Evolutionary conservation across 2,329 filamentous ascomycete genomes (phyloP).

Genomic region (Alternaria incomplexa): DNA sequence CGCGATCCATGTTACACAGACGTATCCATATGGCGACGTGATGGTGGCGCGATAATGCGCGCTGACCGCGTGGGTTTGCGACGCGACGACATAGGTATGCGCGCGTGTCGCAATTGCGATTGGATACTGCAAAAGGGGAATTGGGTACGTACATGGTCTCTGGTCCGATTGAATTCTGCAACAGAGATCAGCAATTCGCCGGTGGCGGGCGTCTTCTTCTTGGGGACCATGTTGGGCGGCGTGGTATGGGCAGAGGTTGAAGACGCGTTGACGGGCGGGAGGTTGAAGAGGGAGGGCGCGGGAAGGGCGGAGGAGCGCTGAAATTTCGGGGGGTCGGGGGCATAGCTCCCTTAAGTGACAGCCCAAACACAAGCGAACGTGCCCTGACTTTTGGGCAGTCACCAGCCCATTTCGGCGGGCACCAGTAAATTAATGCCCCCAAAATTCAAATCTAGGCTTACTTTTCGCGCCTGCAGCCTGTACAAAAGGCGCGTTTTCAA

Average conservation of each 20-base stretch:
- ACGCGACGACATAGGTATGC: constrained; percentile 12
- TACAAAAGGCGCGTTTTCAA: not conserved
- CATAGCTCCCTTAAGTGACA: constrained; percentile 14
- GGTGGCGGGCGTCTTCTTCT: constrained; percentile 39
- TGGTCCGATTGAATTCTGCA: constrained; percentile 78
- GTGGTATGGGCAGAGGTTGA: constrained; percentile 12
- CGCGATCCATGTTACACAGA: constrained; percentile 24
- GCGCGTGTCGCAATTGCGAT: constrained; percentile 22
- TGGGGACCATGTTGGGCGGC: constrained; percentile 32
- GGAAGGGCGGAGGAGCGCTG: constrained; percentile 1
- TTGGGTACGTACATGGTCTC: constrained; percentile 74
- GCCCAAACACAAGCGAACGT: constrained; percentile 3
- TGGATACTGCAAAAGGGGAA: constrained; percentile 8
- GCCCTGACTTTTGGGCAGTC: constrained; percentile 3
- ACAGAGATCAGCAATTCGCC: constrained; percentile 61
- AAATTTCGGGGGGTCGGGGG: constrained; percentile 4
- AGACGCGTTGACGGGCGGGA: constrained; percentile 3
- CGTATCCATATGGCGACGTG: not conserved
- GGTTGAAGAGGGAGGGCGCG: constrained; percentile 6
- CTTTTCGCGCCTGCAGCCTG: not conserved
- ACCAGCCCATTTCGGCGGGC: constrained; percentile 1
- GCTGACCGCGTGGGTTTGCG: constrained; percentile 10
- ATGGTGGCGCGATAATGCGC: constrained; percentile 9
- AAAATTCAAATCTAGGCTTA: not conserved
- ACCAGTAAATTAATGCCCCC: not conserved